These are phyloP conservation scores for Lipomyces spencermartinsiae DNA, from an alignment of 805 yeast genomes.

Conservation along the genomic window DNA sequence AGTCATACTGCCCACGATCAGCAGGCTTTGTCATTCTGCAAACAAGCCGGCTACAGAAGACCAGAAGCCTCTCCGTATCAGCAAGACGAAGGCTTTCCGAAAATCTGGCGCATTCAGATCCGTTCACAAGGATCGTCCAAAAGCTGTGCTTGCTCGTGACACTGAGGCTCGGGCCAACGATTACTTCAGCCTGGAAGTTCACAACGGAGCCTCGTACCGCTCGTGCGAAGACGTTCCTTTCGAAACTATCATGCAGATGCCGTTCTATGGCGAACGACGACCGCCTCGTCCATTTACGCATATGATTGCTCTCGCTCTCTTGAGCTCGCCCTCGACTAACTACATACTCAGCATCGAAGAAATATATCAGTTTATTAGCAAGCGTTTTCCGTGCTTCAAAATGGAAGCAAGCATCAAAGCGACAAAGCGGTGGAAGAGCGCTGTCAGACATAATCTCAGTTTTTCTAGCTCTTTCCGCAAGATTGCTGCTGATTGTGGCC, in stretches of 20 bases:
- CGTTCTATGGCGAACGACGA: slow-evolving; percentile 15
- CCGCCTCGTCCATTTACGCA: slow-evolving; percentile 23
- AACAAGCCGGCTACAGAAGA: neutral
- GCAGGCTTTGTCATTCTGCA: neutral
- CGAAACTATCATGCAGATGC: slow-evolving; percentile 7
- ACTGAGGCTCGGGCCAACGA: neutral
- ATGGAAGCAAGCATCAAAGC: slow-evolving; percentile 4
- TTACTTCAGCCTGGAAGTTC: slow-evolving; percentile 4
- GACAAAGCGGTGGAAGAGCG: slow-evolving; percentile 22
- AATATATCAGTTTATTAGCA: slow-evolving; percentile 11
- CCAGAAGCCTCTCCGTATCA: neutral
- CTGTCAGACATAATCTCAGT: slow-evolving; percentile 19
- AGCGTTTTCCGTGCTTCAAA: slow-evolving; percentile 12
- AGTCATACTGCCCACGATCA: neutral
- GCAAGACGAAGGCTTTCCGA: neutral
- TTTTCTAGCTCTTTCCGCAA: slow-evolving; percentile 18
- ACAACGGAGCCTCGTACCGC: slow-evolving; percentile 26
- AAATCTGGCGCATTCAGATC: neutral
- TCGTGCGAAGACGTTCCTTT: slow-evolving; percentile 24
- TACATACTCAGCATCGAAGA: slow-evolving; percentile 16
- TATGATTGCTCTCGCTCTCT: slow-evolving; percentile 22
- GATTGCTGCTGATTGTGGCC: slow-evolving; percentile 9
- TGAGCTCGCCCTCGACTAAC: slow-evolving; percentile 7
- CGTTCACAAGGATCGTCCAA: neutral
- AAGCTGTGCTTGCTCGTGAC: neutral